Conservation (phyloP, 2,329 filamentous ascomycete species). For the Eutypella sp. region DNA sequence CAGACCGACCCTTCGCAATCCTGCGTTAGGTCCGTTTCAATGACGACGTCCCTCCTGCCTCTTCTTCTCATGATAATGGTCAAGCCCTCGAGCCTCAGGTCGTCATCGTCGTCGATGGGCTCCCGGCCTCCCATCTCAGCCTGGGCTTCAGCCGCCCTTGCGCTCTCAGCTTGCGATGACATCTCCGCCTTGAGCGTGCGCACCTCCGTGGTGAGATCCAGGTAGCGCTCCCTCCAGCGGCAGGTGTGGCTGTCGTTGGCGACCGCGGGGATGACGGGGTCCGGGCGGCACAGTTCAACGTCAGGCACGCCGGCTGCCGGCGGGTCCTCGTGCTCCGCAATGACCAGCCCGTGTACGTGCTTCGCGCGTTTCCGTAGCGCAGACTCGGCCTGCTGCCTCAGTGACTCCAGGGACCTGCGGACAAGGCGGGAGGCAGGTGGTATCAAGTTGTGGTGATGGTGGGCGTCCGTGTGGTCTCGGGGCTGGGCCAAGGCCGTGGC, state of each 20-base stretch:
- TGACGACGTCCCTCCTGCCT: too few species aligned
- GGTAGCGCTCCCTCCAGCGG: slow-evolving; percentile 37
- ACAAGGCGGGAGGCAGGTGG: neutral
- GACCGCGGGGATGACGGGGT: slow-evolving; percentile 26
- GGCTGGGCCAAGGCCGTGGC: neutral
- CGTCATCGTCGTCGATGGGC: too few species aligned
- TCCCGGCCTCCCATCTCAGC: too few species aligned
- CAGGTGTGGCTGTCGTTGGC: slow-evolving; percentile 39
- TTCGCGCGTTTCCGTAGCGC: neutral
- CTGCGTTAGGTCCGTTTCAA: too few species aligned
- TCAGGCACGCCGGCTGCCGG: slow-evolving; percentile 8
- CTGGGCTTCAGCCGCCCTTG: too few species aligned
- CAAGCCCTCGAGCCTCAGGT: too few species aligned
- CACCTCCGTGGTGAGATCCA: slow-evolving; percentile 36
- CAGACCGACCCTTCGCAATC: too few species aligned
- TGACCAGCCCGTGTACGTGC: too few species aligned
- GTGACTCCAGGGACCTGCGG: neutral
- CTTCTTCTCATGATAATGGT: too few species aligned
- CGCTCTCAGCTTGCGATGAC: slow-evolving; percentile 16
- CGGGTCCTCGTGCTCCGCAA: too few species aligned
- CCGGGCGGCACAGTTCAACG: slow-evolving; percentile 27
- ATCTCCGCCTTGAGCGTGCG: slow-evolving; percentile 37
- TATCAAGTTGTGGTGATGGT: neutral
- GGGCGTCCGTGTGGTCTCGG: neutral
- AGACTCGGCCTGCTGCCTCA: neutral